Evolutionary conservation across 768 basidiomycete species (phyloP), one percentile per base, ranked within the genome.

Genomic region (Auricularia cornea): DNA sequence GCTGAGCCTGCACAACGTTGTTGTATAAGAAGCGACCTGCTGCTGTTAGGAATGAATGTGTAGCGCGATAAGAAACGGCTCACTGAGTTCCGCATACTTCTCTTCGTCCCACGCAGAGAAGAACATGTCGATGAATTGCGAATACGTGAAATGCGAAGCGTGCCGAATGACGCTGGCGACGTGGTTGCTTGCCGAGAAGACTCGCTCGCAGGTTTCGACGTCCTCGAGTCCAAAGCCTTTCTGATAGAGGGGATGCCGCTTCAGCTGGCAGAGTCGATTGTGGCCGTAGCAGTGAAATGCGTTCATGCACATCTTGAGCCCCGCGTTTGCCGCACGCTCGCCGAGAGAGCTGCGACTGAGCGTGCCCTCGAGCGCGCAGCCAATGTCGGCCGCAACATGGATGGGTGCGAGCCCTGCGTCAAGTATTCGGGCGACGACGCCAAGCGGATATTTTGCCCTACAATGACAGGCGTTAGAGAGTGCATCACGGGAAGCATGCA

Each of bases 31-130:
- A 51, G 3, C 16, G 5, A 30, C 40, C 61, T 63, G 32, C 60
- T 3, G 14, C 28, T 29, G 28, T 28, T 56, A 32, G 12, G 16
- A n/a, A 30, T 30, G 5, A 29, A n/a, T 11, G 11, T 20, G 11
- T 16, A 3, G n/a, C 14, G 14, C 18, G 44, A 3, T 3, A 62
- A 23, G 56, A 48, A 41, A 14, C n/a, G 8, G 63, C 65, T 11
- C 38, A 68, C 65, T 62, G 3, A 68, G 52, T 23, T 59, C 63
- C 29, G 57, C 30, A 30, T 66, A 66, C 60, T 65, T 67, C 23
- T 69, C 69, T 41, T 68, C 67, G 63, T 70, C 69, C 66, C 69
- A 69, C 57, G 66, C 64, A 35, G 30, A n/a, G 57, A 66, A 68
- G 62, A 65, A 61, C 5, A 66, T 29, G 54, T 68, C 59, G 16